Evolutionary conservation across 768 basidiomycete species (phyloP), one percentile per base, ranked within the genome.

Genomic region (Boletus tylopilopsis): DNA sequence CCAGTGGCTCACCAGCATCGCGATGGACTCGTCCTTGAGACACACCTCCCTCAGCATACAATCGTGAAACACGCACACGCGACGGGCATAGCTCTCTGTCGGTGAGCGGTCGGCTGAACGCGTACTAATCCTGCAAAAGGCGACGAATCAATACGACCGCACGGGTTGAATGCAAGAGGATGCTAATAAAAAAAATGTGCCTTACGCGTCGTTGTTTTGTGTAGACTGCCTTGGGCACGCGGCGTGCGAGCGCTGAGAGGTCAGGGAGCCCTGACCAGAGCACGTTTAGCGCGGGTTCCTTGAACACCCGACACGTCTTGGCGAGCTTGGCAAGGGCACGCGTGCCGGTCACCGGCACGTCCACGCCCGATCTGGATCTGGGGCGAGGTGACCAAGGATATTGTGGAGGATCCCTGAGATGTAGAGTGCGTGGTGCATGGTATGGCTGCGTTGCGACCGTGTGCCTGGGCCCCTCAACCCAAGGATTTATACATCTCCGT

Each of bases 231-330:
- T 51, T 13, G 9, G 49, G 54, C 29, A 47, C 24, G 44, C 38
- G 41, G 1, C 27, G 25, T 15, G 29, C 45, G 2, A 47, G 15
- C 15, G 23, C 6, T 0, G 41, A 47, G n/a, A 27, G 5, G 24
- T 39, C 24, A 19, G 36, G 33, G 5, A 56, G 24, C 21, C 47
- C 54, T n/a, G 47, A 43, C 48, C 45, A 56, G 22, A 51, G 34
- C 13, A 56, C 29, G 6, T 51, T 45, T 37, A 56, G 18, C 8
- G 53, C 45, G 10, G 42, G 45, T n/a, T 56, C 54, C 18, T 56
- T 56, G 45, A 47, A 56, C 3, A 29, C 19, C 13, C 19, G 42
- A 23, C 37, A 47, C 13, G 48, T 50, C 19, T 38, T 40, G 9
- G 49, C 45, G 50, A n/a, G 35, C 47, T 19, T 25, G 39, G 50